A percentile compares a stretch with the other conserved stretches of the same genome.
Evolutionary conservation across 305 asterid genomes (phyloP).

Genomic region (Rubia tinctorum): DNA sequence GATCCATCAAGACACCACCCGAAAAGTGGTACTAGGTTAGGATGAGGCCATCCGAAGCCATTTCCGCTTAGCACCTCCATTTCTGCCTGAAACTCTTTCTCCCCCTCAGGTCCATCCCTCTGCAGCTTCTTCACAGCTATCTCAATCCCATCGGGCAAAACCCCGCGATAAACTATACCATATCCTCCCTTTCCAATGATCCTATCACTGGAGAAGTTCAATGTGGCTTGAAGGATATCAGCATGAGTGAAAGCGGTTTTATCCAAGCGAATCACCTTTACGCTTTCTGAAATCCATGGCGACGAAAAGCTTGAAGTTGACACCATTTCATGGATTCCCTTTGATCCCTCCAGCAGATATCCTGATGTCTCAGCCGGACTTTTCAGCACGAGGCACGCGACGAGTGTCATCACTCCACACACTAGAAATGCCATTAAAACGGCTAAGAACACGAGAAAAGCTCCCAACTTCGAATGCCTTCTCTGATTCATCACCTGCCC

Average conservation of each 20-base stretch:
- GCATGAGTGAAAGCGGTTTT: slow-evolving; percentile 80
- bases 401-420: slow-evolving; percentile 50
- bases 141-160: slow-evolving; percentile 75
- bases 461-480: slow-evolving; percentile 28
- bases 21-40: slow-evolving; percentile 75
- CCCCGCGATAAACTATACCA: slow-evolving; percentile 80
- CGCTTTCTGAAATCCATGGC: slow-evolving; percentile 62
- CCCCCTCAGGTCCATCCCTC: slow-evolving; percentile 85
- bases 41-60: slow-evolving; percentile 92
- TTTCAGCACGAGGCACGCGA: slow-evolving; percentile 47
- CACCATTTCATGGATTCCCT: slow-evolving; percentile 33
- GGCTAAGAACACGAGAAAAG: slow-evolving; percentile 41
- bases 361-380: slow-evolving; percentile 41
- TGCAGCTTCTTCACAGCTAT: slow-evolving; percentile 85
- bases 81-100: slow-evolving; percentile 79
- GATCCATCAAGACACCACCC: slow-evolving; percentile 93
- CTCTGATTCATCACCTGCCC: slow-evolving; percentile 6
- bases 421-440: slow-evolving; percentile 55
- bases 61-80: slow-evolving; percentile 84
- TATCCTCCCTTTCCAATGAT: slow-evolving; percentile 88
- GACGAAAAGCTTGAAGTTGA: slow-evolving; percentile 67
- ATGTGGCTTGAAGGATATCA: slow-evolving; percentile 79
- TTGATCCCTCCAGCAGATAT: slow-evolving; percentile 48
- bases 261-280: slow-evolving; percentile 78
- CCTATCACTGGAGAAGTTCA: slow-evolving; percentile 66